phyloP scores from a whole-genome alignment of 352 stramenopile genomes.

The Pythium phragmiticola region DNA sequence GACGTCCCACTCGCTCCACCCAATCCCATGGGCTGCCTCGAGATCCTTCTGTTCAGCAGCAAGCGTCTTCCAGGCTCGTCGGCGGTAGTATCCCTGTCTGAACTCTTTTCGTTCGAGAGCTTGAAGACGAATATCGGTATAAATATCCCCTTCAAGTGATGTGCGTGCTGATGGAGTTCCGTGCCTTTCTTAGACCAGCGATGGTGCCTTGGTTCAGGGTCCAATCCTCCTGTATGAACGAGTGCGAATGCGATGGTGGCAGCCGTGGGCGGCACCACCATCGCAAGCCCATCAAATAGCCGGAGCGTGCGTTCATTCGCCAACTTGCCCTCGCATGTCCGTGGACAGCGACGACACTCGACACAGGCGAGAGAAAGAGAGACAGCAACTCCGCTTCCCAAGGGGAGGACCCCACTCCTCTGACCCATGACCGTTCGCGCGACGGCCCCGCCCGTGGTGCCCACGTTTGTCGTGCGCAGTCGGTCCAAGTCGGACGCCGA shows the following conservation, averaged over 20 bases:
- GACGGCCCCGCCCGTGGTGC: conserved; percentile 7
- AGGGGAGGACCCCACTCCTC: neutral
- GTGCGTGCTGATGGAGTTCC: neutral
- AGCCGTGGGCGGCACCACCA: no score
- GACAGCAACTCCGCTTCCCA: no score
- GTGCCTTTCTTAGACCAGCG: conserved; percentile 10
- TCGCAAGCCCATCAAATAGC: neutral
- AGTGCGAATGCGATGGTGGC: no score
- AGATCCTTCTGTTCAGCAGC: neutral
- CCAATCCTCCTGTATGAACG: no score
- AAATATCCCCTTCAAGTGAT: neutral
- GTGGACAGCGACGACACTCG: neutral
- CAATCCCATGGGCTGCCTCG: neutral
- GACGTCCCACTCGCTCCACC: neutral
- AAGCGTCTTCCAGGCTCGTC: no score
- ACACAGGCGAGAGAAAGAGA: no score
- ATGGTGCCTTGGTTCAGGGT: neutral
- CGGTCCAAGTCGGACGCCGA: conserved; percentile 16
- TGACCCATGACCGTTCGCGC: conserved; percentile 14
- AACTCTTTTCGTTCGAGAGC: no score
- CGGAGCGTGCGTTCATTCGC: neutral
- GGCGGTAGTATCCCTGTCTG: no score
- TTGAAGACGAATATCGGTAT: no score
- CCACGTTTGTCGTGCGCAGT: conserved; percentile 14
- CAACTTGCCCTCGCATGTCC: conserved; percentile 2